phyloP scores from a whole-genome alignment of 2,329 filamentous ascomycete genomes.

The Pseudocercospora eumusae region DNA sequence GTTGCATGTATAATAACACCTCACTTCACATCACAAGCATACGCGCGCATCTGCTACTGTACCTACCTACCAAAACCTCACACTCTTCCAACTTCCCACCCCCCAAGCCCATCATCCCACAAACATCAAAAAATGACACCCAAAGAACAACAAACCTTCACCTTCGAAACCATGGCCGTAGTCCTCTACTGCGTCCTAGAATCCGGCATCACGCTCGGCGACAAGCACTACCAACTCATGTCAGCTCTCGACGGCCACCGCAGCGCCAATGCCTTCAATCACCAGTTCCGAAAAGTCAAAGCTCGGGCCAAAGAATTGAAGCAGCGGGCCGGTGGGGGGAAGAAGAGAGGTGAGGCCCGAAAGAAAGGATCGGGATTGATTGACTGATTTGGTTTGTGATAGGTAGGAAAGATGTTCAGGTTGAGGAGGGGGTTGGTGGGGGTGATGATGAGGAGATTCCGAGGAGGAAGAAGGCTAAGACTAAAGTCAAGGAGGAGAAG shows the following conservation, averaged over 20 bases:
- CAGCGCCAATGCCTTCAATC: conserved; percentile 28
- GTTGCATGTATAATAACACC: not conserved
- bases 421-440: conserved; percentile 16
- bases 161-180: conserved; percentile 22
- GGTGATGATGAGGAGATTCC: conserved; percentile 22
- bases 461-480: conserved; percentile 16
- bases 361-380: too few relatives aligned
- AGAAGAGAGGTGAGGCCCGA: not conserved
- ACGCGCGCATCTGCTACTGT: conserved; percentile 4
- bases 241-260: conserved; percentile 27
- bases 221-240: conserved; percentile 38
- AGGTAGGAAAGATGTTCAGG: conserved; percentile 8
- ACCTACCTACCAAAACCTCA: not conserved
- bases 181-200: conserved; percentile 18
- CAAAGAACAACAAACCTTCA: conserved; percentile 17
- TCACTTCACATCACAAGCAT: conserved; percentile 12
- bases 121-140: conserved; percentile 5
- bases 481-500: conserved; percentile 26
- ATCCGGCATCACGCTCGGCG: conserved; percentile 24
- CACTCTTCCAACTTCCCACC: not conserved
- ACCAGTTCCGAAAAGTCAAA: conserved; percentile 37
- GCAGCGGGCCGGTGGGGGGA: not conserved
- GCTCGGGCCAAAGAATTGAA: conserved; percentile 32
- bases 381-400: conserved; percentile 8
- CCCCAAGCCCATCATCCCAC: not conserved